These are phyloP conservation scores for Perkinsus olseni DNA, from an alignment of 169 alveolate genomes.

Conservation along the genomic window DNA sequence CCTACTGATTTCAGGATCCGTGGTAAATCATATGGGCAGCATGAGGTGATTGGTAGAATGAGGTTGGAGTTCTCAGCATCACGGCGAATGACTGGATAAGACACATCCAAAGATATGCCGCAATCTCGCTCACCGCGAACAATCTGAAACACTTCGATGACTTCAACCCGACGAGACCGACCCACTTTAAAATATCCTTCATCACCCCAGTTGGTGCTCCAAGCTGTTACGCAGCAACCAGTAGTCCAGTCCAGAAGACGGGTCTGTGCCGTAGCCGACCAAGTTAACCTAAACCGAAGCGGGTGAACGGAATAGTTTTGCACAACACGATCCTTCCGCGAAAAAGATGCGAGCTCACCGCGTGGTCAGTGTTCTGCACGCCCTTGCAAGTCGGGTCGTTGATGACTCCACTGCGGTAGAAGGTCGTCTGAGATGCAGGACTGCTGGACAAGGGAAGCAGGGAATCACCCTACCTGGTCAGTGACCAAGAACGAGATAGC, in stretches of 20 bases:
- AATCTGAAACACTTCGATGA: not conserved
- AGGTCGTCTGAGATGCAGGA: not conserved
- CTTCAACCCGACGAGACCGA: not conserved
- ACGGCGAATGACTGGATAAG: not conserved
- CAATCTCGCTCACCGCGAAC: not conserved
- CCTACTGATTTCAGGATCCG: too few relatives aligned
- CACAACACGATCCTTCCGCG: too few relatives aligned
- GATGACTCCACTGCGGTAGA: not conserved
- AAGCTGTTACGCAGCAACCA: not conserved
- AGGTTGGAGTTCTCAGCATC: too few relatives aligned
- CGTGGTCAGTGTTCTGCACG: not conserved
- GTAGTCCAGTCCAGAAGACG: not conserved
- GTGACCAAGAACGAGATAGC: not conserved
- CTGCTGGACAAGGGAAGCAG: not conserved
- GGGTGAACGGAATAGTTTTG: not conserved
- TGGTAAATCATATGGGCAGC: too few relatives aligned
- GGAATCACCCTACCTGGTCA: not conserved
- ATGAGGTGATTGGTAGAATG: too few relatives aligned
- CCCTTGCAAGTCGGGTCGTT: not conserved
- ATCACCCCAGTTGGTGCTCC: not conserved
- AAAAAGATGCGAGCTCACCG: too few relatives aligned
- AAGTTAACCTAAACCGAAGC: not conserved
- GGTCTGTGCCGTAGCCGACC: not conserved
- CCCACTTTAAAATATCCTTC: not conserved
- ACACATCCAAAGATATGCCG: not conserved